phyloP scores from a whole-genome alignment of 257 asterid species.

The Solanum megistacrolobum region DNA sequence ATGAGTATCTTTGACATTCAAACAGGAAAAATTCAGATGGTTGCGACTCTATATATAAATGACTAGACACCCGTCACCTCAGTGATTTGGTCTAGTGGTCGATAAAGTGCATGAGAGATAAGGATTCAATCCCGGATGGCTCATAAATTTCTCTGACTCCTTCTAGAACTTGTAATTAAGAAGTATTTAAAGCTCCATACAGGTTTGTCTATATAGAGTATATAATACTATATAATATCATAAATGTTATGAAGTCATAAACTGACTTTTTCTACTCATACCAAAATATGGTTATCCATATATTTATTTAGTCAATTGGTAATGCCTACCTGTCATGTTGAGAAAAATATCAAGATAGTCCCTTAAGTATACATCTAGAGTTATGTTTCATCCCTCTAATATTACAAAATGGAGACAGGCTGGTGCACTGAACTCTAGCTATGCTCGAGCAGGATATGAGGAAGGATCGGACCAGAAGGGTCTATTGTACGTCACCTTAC shows the following conservation, averaged over 20 bases:
- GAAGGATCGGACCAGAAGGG: not conserved
- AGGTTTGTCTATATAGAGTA: not conserved
- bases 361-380: not conserved
- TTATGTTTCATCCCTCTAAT: not conserved
- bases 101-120: not conserved
- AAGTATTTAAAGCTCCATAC: not conserved
- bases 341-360: not conserved
- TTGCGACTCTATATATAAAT: not conserved
- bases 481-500: not conserved
- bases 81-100: not conserved
- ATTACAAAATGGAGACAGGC: not conserved
- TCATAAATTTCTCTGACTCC: not conserved
- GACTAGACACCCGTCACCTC: not conserved
- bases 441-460: not conserved
- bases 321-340: not conserved
- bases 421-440: not conserved
- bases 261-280: not conserved
- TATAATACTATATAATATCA: not conserved
- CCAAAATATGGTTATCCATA: not conserved
- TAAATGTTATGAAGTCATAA: not conserved
- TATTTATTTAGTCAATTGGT: not conserved
- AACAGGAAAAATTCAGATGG: not conserved
- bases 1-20: not conserved
- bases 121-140: not conserved
- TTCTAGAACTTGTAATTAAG: not conserved